phyloP scores from a whole-genome alignment of 192 early-diverging fungal species.

The Phycomyces blakesleeanus region DNA sequence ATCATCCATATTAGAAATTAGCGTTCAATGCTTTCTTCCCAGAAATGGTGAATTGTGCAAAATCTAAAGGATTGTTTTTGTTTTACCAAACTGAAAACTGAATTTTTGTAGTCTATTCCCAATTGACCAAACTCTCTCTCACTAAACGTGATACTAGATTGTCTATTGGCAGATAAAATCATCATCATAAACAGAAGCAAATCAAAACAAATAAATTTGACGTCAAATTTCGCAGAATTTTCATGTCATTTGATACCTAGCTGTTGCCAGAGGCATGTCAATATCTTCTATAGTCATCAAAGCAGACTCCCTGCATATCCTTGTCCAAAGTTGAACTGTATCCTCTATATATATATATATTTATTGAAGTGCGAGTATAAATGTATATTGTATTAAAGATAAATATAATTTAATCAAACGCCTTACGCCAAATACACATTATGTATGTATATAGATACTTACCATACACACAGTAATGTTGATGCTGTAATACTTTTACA shows the following conservation, averaged over 20 bases:
- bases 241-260: not conserved
- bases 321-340: not conserved
- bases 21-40: too few relatives aligned
- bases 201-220: not conserved
- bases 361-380: not conserved
- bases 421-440: too few relatives aligned
- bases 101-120: not conserved
- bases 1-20: too few relatives aligned
- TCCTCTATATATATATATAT: not conserved
- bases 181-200: not conserved
- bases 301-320: not conserved
- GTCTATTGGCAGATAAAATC: not conserved
- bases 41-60: too few relatives aligned
- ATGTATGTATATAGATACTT: too few relatives aligned
- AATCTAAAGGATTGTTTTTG: not conserved
- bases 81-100: not conserved
- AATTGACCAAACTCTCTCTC: not conserved
- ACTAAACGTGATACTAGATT: not conserved
- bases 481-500: not conserved
- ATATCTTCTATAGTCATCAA: not conserved
- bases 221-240: too few relatives aligned
- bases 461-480: not conserved
- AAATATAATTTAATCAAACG: too few relatives aligned
- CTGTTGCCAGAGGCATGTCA: not conserved
- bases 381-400: too few relatives aligned